Evolutionary conservation across 2,329 filamentous ascomycete species (phyloP), one percentile per base, ranked within the genome.

Genomic region (Exophiala sideris): DNA sequence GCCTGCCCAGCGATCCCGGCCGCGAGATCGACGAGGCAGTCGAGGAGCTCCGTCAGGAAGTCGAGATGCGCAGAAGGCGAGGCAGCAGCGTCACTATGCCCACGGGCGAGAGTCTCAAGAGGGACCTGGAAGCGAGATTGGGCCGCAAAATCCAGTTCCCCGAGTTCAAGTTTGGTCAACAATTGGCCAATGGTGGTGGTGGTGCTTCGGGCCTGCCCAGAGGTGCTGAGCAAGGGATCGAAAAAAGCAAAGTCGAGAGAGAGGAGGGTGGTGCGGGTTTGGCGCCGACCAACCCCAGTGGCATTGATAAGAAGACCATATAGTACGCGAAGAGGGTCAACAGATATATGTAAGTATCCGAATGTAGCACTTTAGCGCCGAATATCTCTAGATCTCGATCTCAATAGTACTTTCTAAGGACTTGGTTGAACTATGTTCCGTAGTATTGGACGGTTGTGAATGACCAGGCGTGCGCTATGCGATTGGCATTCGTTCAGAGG

Each of bases 1-100:
- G 92, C 21, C 77, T 97, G 35, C 86, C 89, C 1, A 83, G 83
- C 59, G 91, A 96, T 67, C 85, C 85, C 0, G 84, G 84, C 50
- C 76, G 77, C 24, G 90, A 95, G 16, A 78, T 95, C 45, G 85
- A 88, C 54, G 89, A 94, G 65, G 88, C 88, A 24, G 80, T 95
- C 8, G 76, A 80, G 35, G 89, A 95, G 73, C 79, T 95, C 48
- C 83, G 78, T 65, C 76, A 75, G 4, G 90, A 95, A 70, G 81
- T 95, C 33, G 85, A 88, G 66, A 79, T 76, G 61, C 72, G 81
- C 48, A 72, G 73, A 50, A 74, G 76, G 54, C 74, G 76, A 7
- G 75, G 77, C 7, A 74, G 70, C 60, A 62, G 61, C 5, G 73
- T 70, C 12, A 68, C 63, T 3, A 75, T 77, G 71, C 75, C 75